Evolutionary conservation across 2,329 filamentous ascomycete genomes (phyloP), one percentile per base, ranked within the genome.

Genomic region (Clarireedia homoeocarpa): DNA sequence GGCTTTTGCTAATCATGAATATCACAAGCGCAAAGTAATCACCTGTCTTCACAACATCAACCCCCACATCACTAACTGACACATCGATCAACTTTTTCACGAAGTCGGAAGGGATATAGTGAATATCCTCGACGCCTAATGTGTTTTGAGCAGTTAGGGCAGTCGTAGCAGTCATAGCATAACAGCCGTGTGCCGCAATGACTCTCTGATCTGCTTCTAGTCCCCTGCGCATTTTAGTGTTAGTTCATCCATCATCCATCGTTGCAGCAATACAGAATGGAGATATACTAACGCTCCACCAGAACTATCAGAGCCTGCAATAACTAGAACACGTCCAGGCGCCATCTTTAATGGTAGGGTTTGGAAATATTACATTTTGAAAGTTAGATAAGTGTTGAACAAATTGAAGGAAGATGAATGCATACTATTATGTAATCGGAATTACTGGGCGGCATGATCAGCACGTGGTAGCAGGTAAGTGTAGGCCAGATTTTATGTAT

Each of bases 91-190:
- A 89, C 75, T 89, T 88, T 62, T 77, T 77, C 24, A 96, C 83
- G 71, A 97, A 96, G 4, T 78, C 77, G 0, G 88, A 76, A 0
- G 92, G 92, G 6, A 88, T 82, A 55, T 86, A 75, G 67, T 96
- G 89, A 51, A 97, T 89, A 61, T 80, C 89, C 59, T 83, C 77
- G 14, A 97, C 91, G 4, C 90, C 90, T 53, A 81, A 78, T 0
- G 94, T 99, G 72, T 97, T 96, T 69, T 97, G 94, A 15, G 90
- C 91, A n/a, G 94, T 99, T 67, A 99, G 75, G 20, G 92, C 92
- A 14, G 92, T 95, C 9, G 92, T 96, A 23, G 91, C 90, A 51
- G 92, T 96, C 84, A 96, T 95, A 58, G 90, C 91, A 77, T 97
- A 97, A 74, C 89, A 94, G 58, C 87, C 85, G 80, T 97, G 91